Conservation (phyloP, 805 yeast genomes). For the Candida broadrunensis region DNA sequence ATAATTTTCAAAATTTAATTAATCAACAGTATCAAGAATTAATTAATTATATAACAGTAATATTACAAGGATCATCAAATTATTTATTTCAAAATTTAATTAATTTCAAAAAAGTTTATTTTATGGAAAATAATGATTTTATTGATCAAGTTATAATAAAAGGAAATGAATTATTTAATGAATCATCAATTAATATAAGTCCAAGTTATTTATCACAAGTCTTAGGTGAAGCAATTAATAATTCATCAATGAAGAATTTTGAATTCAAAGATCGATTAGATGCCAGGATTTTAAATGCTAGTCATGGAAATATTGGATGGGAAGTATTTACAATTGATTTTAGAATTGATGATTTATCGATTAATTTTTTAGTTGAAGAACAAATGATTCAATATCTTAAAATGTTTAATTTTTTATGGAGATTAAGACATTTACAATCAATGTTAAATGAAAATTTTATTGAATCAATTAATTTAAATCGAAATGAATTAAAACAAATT, state of each 20-base stretch:
- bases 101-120: slow-evolving; percentile 60
- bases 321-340: slow-evolving; percentile 89
- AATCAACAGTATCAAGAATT: slow-evolving; percentile 50
- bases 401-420: slow-evolving; percentile 84
- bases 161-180: slow-evolving; percentile 51
- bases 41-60: slow-evolving; percentile 45
- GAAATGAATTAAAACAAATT: slow-evolving; percentile 21
- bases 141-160: slow-evolving; percentile 60
- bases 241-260: slow-evolving; percentile 45
- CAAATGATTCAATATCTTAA: slow-evolving; percentile 50
- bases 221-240: slow-evolving; percentile 59
- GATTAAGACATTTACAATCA: slow-evolving; percentile 60
- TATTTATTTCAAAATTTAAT: slow-evolving; percentile 52
- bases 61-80: slow-evolving; percentile 46
- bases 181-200: slow-evolving; percentile 62
- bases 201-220: slow-evolving; percentile 64
- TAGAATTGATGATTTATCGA: slow-evolving; percentile 51
- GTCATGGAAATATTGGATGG: slow-evolving; percentile 76
- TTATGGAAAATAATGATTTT: slow-evolving; percentile 81
- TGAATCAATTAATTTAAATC: slow-evolving; percentile 23
- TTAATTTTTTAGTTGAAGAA: slow-evolving; percentile 42
- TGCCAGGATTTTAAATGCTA: slow-evolving; percentile 75
- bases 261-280: slow-evolving; percentile 53
- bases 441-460: slow-evolving; percentile 39
- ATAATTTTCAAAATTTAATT: slow-evolving; percentile 31